These are phyloP conservation scores for Phymatotrichopsis omnivora DNA, from an alignment of 2,329 filamentous ascomycete species.

Conservation along the genomic window DNA sequence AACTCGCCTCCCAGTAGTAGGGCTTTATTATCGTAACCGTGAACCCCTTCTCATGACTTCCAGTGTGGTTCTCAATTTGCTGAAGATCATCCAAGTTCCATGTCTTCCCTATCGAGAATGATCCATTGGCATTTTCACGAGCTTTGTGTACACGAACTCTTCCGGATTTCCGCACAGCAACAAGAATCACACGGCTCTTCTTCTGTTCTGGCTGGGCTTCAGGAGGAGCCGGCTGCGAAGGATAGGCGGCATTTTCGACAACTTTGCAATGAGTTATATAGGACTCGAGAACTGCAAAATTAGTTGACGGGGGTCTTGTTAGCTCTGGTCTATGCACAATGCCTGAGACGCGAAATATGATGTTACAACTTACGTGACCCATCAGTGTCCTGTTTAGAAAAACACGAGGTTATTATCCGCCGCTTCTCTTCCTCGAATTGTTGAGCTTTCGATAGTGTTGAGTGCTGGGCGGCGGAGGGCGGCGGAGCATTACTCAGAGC, in stretches of 20 bases:
- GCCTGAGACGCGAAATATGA: slow-evolving; percentile 20
- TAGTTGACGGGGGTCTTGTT: background rate
- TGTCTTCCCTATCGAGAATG: slow-evolving; percentile 95
- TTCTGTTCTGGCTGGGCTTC: slow-evolving; percentile 56
- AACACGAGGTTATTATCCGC: slow-evolving; percentile 90
- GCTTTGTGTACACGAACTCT: slow-evolving; percentile 94
- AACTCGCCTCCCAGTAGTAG: slow-evolving; percentile 94
- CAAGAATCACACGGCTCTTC: slow-evolving; percentile 83
- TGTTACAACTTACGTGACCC: slow-evolving; percentile 58
- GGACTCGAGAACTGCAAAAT: slow-evolving; percentile 61
- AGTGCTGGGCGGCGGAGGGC: too few species aligned
- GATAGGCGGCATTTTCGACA: slow-evolving; percentile 72
- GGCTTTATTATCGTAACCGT: slow-evolving; percentile 81
- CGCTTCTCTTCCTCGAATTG: slow-evolving; percentile 94
- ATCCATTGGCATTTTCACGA: slow-evolving; percentile 84
- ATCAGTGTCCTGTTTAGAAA: slow-evolving; percentile 77
- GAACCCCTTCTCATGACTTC: slow-evolving; percentile 63
- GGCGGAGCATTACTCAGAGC: too few species aligned
- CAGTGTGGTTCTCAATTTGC: slow-evolving; percentile 70
- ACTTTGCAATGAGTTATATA: slow-evolving; percentile 97
- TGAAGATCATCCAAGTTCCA: slow-evolving; percentile 91
- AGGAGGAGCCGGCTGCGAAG: slow-evolving; percentile 74
- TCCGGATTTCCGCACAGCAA: slow-evolving; percentile 85
- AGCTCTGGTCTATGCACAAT: slow-evolving; percentile 11
- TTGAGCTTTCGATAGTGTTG: slow-evolving; percentile 58